Conservation (phyloP, 805 yeast species). For the Huiozyma sinensis region DNA sequence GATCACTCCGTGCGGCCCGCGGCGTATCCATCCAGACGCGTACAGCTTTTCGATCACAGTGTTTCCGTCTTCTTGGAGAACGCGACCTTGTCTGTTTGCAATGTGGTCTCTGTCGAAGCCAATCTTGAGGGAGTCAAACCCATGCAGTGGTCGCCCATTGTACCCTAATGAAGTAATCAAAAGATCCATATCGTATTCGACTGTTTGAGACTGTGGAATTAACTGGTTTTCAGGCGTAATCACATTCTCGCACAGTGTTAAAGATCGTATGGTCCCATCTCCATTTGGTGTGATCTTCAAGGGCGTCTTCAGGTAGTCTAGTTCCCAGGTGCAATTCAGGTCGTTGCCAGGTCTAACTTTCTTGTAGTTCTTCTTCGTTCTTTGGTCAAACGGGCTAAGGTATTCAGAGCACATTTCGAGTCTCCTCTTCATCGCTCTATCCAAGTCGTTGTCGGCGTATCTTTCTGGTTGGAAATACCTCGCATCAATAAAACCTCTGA, state of each 20-base stretch:
- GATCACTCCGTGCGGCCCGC: constrained; percentile 82
- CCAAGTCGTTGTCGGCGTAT: constrained; percentile 21
- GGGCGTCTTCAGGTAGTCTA: constrained; percentile 66
- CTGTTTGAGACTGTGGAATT: constrained; percentile 10
- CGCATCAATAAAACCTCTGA: constrained; percentile 37
- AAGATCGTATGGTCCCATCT: constrained; percentile 30
- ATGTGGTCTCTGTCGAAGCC: constrained; percentile 44
- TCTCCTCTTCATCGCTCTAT: constrained; percentile 54
- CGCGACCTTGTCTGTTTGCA: constrained; percentile 37
- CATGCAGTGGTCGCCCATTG: constrained; percentile 53
- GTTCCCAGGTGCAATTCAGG: constrained; percentile 41
- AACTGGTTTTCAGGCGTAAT: constrained; percentile 17
- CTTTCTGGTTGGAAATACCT: constrained; percentile 22
- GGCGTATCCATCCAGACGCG: constrained; percentile 84
- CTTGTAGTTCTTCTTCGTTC: constrained; percentile 22
- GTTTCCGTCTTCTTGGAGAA: constrained; percentile 19
- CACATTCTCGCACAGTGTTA: constrained; percentile 12
- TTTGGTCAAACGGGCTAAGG: constrained; percentile 25
- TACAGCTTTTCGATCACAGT: constrained; percentile 35
- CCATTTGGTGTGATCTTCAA: constrained; percentile 32
- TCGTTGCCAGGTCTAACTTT: constrained; percentile 9
- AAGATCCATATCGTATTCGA: constrained; percentile 42
- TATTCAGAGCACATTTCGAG: constrained; percentile 52
- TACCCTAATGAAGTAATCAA: constrained; percentile 80
- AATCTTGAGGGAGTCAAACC: constrained; percentile 40